A percentile compares a stretch with the other conserved stretches of the same genome.
phyloP scores from a whole-genome alignment of 1,139 yeast genomes.

The Pneumocystis sp. region DNA sequence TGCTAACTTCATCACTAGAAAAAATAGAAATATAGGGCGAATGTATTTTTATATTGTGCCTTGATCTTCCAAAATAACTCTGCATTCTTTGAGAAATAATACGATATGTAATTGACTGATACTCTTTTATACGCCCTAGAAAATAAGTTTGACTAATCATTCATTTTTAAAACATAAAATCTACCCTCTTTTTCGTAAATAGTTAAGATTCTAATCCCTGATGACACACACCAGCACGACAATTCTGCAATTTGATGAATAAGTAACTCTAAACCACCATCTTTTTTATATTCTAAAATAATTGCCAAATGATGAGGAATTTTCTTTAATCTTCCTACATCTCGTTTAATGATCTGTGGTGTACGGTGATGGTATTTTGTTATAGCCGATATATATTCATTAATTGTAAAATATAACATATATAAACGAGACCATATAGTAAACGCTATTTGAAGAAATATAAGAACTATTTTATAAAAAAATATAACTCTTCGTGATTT shows the following conservation, averaged over 20 bases:
- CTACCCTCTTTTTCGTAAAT: constrained; percentile 69
- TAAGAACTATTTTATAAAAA: not conserved
- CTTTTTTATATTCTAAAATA: constrained; percentile 53
- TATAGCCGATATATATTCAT: not conserved
- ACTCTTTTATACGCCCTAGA: constrained; percentile 13
- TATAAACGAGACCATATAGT: not conserved
- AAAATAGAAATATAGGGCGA: not conserved
- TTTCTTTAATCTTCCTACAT: constrained; percentile 55
- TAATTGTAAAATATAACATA: not conserved
- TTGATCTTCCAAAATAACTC: constrained; percentile 57
- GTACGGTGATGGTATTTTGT: not conserved
- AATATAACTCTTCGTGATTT: not conserved
- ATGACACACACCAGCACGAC: constrained; percentile 74
- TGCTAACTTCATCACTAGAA: not conserved
- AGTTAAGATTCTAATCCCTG: constrained; percentile 59
- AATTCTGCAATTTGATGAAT: constrained; percentile 63
- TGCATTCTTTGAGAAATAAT: constrained; percentile 47
- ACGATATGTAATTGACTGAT: constrained; percentile 43
- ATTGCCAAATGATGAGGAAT: constrained; percentile 66
- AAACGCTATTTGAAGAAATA: not conserved
- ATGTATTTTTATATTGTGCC: not conserved
- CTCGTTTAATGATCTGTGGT: constrained; percentile 55
- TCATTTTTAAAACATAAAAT: not conserved
- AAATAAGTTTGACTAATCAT: not conserved
- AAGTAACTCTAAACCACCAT: constrained; percentile 75